phyloP scores from a whole-genome alignment of 1,284 basidiomycete genomes.

The Irpex rosettiformis region DNA sequence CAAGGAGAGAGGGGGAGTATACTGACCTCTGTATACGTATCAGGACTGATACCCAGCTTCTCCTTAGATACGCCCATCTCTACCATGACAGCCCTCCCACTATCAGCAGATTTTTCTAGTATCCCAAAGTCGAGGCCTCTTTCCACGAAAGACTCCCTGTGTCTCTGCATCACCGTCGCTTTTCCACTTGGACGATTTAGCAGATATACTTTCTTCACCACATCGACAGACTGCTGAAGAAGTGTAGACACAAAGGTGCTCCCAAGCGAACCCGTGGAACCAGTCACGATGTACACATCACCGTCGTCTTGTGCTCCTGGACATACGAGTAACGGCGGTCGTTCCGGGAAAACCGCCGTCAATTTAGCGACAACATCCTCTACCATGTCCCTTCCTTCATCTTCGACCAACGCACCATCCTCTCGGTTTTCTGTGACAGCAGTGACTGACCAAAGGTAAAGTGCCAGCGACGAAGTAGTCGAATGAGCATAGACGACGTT shows the following conservation, averaged over 20 bases:
- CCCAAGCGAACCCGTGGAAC: slow-evolving; percentile 23
- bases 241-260: slow-evolving; percentile 17
- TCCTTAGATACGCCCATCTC: slow-evolving; percentile 3
- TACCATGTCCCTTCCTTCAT: background rate
- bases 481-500: background rate
- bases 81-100: background rate
- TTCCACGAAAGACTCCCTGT: slow-evolving; percentile 24
- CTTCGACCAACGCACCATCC: background rate
- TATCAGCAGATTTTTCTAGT: slow-evolving; percentile 13
- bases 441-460: background rate
- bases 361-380: background rate
- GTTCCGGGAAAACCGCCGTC: background rate
- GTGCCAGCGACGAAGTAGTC: background rate
- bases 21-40: slow-evolving; percentile 15
- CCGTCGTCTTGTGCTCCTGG: background rate
- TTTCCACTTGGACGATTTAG: slow-evolving; percentile 25
- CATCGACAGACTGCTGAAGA: slow-evolving; percentile 14
- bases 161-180: slow-evolving; percentile 20
- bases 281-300: slow-evolving; percentile 20
- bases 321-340: background rate
- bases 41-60: slow-evolving; percentile 13
- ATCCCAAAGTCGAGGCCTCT: slow-evolving; percentile 17
- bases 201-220: slow-evolving; percentile 17
- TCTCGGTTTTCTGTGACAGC: too few species aligned
- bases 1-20: background rate